These are phyloP conservation scores for Nadsonia commutata DNA, from an alignment of 1,139 yeast species.

Conservation along the genomic window DNA sequence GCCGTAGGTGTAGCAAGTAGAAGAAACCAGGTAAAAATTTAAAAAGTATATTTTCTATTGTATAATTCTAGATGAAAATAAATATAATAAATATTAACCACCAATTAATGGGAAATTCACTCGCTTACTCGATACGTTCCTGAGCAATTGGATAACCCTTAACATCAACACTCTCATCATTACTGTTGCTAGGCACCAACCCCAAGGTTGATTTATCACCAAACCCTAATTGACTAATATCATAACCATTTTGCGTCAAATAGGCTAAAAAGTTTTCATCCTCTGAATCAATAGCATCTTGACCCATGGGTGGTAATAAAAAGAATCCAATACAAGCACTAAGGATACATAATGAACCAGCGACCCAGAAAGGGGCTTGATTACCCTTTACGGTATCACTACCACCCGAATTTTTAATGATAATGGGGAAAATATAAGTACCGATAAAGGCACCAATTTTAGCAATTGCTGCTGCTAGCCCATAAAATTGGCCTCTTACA, in stretches of 20 bases:
- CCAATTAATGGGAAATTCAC: too few relatives aligned
- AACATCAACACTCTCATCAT: neutral
- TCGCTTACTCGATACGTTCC: too few relatives aligned
- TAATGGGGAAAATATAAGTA: constrained; percentile 70
- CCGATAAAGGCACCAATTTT: constrained; percentile 90
- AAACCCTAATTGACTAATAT: constrained; percentile 17
- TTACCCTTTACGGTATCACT: constrained; percentile 32
- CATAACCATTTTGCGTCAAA: constrained; percentile 27
- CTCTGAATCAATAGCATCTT: constrained; percentile 66
- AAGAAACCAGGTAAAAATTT: too few relatives aligned
- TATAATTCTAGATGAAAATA: too few relatives aligned
- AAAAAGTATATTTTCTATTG: too few relatives aligned
- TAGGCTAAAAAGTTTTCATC: constrained; percentile 57
- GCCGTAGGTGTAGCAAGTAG: too few relatives aligned
- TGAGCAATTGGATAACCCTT: too few relatives aligned
- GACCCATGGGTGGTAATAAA: constrained; percentile 68
- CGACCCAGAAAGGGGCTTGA: constrained; percentile 70
- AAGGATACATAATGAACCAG: constrained; percentile 61
- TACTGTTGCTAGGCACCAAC: neutral
- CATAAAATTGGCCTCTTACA: constrained; percentile 81
- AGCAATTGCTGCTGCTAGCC: constrained; percentile 82
- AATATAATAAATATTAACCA: too few relatives aligned
- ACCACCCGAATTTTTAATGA: constrained; percentile 40
- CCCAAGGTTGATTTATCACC: neutral
- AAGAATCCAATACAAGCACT: constrained; percentile 57